Evolutionary conservation across 352 stramenopile genomes (phyloP).

Genomic region (Globisporangium alternatum): DNA sequence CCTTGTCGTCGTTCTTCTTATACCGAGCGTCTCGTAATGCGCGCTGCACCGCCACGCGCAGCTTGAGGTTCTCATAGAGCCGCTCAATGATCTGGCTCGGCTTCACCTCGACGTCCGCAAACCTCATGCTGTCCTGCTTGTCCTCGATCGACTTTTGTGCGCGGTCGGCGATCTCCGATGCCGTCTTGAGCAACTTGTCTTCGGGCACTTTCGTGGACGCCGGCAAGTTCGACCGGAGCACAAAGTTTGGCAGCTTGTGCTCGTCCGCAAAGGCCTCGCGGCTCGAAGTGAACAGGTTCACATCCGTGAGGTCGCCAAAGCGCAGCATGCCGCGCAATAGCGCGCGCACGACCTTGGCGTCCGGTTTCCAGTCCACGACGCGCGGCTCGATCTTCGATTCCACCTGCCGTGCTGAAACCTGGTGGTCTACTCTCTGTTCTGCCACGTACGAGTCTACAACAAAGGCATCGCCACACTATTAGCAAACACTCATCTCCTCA

Average conservation of each 20-base stretch:
- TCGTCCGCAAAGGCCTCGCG: slow-evolving; percentile 69
- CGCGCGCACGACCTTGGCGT: slow-evolving; percentile 68
- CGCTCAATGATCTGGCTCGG: slow-evolving; percentile 75
- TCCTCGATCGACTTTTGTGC: slow-evolving; percentile 52
- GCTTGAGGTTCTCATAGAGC: slow-evolving; percentile 84
- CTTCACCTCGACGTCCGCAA: slow-evolving; percentile 70
- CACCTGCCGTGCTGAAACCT: slow-evolving; percentile 31
- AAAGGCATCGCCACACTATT: background rate
- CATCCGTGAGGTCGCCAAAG: slow-evolving; percentile 78
- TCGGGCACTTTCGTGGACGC: slow-evolving; percentile 51
- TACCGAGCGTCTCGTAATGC: slow-evolving; percentile 50
- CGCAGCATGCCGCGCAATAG: slow-evolving; percentile 68
- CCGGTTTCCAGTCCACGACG: slow-evolving; percentile 38
- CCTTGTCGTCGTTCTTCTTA: slow-evolving; percentile 39
- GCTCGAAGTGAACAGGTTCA: slow-evolving; percentile 42
- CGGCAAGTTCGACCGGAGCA: slow-evolving; percentile 60
- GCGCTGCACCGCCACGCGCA: slow-evolving; percentile 78
- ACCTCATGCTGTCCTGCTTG: slow-evolving; percentile 76
- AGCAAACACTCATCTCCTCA: background rate
- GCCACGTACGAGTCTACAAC: slow-evolving; percentile 25
- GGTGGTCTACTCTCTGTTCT: slow-evolving; percentile 19
- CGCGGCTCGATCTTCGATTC: slow-evolving; percentile 43
- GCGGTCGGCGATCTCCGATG: slow-evolving; percentile 58
- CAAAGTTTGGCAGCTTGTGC: slow-evolving; percentile 73
- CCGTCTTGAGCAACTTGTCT: slow-evolving; percentile 53